Percentiles rank a stretch among this genome's conserved stretches.
Evolutionary conservation across 768 basidiomycete species (phyloP).

Genomic region (Phaeotremella skinneri): DNA sequence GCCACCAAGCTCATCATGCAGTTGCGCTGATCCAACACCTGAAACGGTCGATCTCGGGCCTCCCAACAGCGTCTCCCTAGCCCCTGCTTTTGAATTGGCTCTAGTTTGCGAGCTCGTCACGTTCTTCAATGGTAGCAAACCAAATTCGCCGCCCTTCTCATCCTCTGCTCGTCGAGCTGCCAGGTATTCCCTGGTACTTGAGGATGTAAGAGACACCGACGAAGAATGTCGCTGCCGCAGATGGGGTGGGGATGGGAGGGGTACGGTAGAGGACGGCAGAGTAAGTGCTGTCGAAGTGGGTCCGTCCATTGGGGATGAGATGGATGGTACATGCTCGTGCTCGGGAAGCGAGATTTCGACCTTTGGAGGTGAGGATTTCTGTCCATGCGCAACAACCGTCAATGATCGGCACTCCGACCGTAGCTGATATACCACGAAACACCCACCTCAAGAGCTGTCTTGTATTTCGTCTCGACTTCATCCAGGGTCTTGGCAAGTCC

Average conservation of each 20-base stretch:
- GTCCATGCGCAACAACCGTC: too few relatives aligned
- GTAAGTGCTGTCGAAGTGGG: too few relatives aligned
- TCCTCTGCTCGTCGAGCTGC: constrained; percentile 24
- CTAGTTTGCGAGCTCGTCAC: not conserved
- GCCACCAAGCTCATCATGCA: constrained; percentile 50
- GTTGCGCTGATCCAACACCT: constrained; percentile 38
- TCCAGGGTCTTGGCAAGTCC: constrained; percentile 3
- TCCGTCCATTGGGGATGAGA: too few relatives aligned
- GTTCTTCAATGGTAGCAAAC: constrained; percentile 28
- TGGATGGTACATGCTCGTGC: too few relatives aligned
- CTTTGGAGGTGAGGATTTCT: too few relatives aligned
- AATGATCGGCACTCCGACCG: too few relatives aligned
- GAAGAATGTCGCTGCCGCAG: not conserved
- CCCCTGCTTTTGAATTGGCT: not conserved
- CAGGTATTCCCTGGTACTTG: constrained; percentile 27
- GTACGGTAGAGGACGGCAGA: not conserved
- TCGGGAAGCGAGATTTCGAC: too few relatives aligned
- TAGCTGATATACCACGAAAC: not conserved
- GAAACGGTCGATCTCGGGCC: constrained; percentile 16
- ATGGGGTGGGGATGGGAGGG: not conserved
- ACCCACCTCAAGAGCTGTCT: not conserved
- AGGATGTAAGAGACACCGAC: not conserved
- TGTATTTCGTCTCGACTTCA: constrained; percentile 4
- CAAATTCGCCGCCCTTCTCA: constrained; percentile 25
- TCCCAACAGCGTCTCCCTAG: constrained; percentile 29